Conservation (phyloP, 148 eudicot genomes). For the Polygonum aviculare region DNA sequence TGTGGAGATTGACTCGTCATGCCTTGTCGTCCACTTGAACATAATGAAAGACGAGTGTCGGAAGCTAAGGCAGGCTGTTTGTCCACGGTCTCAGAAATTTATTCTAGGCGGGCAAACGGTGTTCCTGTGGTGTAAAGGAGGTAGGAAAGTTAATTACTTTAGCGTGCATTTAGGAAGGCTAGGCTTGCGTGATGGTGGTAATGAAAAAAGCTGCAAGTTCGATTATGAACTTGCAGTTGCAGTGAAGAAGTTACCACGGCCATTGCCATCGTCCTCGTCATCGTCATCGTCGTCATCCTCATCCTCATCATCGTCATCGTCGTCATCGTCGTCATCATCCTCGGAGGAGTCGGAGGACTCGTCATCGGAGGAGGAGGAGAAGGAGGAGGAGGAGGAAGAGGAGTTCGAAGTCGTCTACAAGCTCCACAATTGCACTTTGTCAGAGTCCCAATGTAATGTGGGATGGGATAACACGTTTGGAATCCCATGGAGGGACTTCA, state of each 20-base stretch:
- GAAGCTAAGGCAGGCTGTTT: background rate
- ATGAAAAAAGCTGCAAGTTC: background rate
- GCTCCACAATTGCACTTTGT: background rate
- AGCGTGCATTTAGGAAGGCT: background rate
- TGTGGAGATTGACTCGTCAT: background rate
- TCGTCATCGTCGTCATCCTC: too few relatives aligned
- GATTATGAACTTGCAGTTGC: background rate
- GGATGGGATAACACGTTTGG: conserved; percentile 17
- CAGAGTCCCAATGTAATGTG: background rate
- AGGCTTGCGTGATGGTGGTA: background rate
- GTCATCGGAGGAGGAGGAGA: too few relatives aligned
- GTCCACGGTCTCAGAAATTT: background rate
- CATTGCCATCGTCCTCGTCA: too few relatives aligned
- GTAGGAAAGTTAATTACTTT: background rate
- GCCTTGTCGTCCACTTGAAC: background rate
- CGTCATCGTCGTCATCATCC: too few relatives aligned
- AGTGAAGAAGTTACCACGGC: too few relatives aligned
- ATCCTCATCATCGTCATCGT: too few relatives aligned
- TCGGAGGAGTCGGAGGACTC: too few relatives aligned
- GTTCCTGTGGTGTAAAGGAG: background rate
- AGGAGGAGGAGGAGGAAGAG: too few relatives aligned
- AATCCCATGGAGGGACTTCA: conserved; percentile 44
- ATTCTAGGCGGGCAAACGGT: background rate
- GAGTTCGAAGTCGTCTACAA: background rate
- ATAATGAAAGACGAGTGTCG: background rate